Conservation (phyloP, 2,329 filamentous ascomycete genomes). For the Nannizzia gypsea region DNA sequence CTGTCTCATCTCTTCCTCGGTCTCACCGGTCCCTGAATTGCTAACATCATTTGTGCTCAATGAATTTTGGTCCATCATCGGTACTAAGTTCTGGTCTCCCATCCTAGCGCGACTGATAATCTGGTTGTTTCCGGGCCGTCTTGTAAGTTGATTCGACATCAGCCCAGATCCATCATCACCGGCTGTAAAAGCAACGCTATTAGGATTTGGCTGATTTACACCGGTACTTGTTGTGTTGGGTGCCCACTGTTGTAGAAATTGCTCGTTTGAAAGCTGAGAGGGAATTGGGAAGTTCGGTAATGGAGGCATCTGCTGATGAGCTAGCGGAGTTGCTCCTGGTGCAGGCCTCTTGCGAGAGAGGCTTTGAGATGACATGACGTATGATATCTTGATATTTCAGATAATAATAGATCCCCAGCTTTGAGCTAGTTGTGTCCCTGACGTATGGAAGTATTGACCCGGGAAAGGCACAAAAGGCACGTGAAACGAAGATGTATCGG, state of each 20-base stretch:
- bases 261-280: constrained; percentile 38
- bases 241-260: constrained; percentile 44
- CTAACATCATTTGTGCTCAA: constrained; percentile 21
- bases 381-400: background rate
- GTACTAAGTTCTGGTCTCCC: constrained; percentile 26
- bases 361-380: constrained; percentile 31
- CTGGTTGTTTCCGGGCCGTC: constrained; percentile 29
- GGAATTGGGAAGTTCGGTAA: constrained; percentile 37
- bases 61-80: constrained; percentile 22
- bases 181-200: constrained; percentile 32
- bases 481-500: background rate
- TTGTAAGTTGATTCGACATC: constrained; percentile 33
- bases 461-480: background rate
- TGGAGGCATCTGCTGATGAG: constrained; percentile 43
- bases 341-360: constrained; percentile 58
- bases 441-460: background rate
- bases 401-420: background rate
- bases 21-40: constrained; percentile 43
- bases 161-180: constrained; percentile 35
- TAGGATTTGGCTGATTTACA: constrained; percentile 15
- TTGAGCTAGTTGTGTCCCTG: background rate
- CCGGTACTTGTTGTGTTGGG: constrained; percentile 29
- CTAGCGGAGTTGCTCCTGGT: constrained; percentile 55
- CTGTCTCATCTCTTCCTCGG: constrained; percentile 66
- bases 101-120: constrained; percentile 27